Evolutionary conservation across 306 rosid species (phyloP).

Genomic region (Datisca glomerata): DNA sequence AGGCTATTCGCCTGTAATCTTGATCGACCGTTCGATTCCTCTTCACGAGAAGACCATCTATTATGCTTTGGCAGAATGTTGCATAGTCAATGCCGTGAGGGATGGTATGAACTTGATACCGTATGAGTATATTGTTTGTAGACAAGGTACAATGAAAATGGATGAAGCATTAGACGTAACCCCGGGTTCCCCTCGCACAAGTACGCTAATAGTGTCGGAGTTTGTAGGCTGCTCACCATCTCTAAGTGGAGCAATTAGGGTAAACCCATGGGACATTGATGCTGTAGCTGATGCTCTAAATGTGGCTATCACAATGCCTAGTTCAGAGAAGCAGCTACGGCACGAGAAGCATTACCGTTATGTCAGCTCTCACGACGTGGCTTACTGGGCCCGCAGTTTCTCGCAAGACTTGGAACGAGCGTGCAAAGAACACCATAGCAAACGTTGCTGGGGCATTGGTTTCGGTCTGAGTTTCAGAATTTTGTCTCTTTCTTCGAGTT

Average conservation of each 20-base stretch:
- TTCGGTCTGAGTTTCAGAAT: slow-evolving; percentile 70
- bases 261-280: slow-evolving; percentile 78
- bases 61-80: slow-evolving; percentile 74
- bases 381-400: slow-evolving; percentile 82
- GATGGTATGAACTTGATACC: slow-evolving; percentile 89
- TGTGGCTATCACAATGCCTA: slow-evolving; percentile 45
- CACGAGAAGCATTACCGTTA: slow-evolving; percentile 75
- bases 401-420: slow-evolving; percentile 77
- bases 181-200: slow-evolving; percentile 21
- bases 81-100: slow-evolving; percentile 78
- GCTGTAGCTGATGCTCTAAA: slow-evolving; percentile 68
- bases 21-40: slow-evolving; percentile 64
- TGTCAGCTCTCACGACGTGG: slow-evolving; percentile 76
- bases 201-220: slow-evolving; percentile 87
- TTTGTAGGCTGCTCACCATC: slow-evolving; percentile 87
- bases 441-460: slow-evolving; percentile 76
- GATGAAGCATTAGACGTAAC: neutral
- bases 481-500: slow-evolving; percentile 50
- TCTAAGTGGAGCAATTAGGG: slow-evolving; percentile 82
- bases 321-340: slow-evolving; percentile 56
- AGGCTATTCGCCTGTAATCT: slow-evolving; percentile 48
- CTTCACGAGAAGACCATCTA: slow-evolving; percentile 67
- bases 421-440: slow-evolving; percentile 58
- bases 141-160: slow-evolving; percentile 41
- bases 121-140: slow-evolving; percentile 65